Percentiles rank a stretch among this genome's conserved stretches.
Evolutionary conservation across 1,139 yeast species (phyloP).

Genomic region (Sugiyamaella paludigena): DNA sequence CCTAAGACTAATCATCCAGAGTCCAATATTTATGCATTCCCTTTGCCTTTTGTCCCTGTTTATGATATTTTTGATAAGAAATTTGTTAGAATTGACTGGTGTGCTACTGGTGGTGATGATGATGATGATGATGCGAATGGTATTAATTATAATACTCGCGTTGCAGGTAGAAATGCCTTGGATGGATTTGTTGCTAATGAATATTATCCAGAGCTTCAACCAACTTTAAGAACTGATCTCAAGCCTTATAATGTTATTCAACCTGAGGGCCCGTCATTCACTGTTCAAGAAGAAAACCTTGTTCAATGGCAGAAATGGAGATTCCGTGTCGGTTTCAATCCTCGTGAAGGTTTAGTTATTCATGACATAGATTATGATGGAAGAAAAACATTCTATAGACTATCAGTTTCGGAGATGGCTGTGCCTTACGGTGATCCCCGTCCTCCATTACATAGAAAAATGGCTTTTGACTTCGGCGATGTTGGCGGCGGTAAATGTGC

Average conservation of each 20-base stretch:
- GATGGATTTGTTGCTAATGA: conserved; percentile 67
- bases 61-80: conserved; percentile 64
- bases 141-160: conserved; percentile 42
- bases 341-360: conserved; percentile 81
- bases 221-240: conserved; percentile 45
- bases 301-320: conserved; percentile 90
- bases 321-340: conserved; percentile 70
- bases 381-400: conserved; percentile 74
- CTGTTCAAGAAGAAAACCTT: conserved; percentile 51
- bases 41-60: conserved; percentile 82
- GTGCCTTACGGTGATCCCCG: conserved; percentile 92
- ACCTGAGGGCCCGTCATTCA: conserved; percentile 85
- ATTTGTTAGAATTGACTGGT: conserved; percentile 72
- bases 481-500: conserved; percentile 84
- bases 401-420: conserved; percentile 83
- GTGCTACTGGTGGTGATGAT: conserved; percentile 63
- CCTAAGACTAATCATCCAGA: conserved; percentile 71
- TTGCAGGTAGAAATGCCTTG: conserved; percentile 58
- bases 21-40: conserved; percentile 82
- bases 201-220: conserved; percentile 49
- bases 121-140: conserved; percentile 36
- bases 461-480: conserved; percentile 90
- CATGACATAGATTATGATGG: conserved; percentile 80
- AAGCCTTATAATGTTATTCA: conserved; percentile 76
- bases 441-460: conserved; percentile 87